Evolutionary conservation across 2,329 filamentous ascomycete genomes (phyloP).

Genomic region (Scedosporium aurantiacum): DNA sequence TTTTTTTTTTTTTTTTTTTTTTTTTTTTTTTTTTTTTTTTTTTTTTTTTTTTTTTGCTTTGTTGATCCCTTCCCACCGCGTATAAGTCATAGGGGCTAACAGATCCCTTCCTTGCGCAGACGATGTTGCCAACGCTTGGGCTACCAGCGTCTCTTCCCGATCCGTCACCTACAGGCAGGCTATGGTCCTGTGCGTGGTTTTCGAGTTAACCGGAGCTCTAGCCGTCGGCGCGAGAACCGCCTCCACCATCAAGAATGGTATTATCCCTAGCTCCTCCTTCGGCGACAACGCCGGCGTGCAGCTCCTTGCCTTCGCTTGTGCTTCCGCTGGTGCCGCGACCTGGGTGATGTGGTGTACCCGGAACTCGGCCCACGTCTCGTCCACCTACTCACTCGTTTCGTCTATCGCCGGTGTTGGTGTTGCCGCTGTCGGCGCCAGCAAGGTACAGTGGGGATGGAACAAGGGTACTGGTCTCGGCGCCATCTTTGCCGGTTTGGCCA

Average conservation of each 20-base stretch:
- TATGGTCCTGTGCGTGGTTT: slow-evolving; percentile 54
- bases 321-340: slow-evolving; percentile 50
- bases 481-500: slow-evolving; percentile 59
- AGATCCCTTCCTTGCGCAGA: neutral
- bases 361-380: slow-evolving; percentile 62
- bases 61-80: neutral
- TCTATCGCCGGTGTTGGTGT: slow-evolving; percentile 60
- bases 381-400: slow-evolving; percentile 61
- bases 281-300: slow-evolving; percentile 52
- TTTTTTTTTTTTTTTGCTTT: neutral
- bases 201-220: slow-evolving; percentile 58
- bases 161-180: slow-evolving; percentile 61
- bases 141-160: slow-evolving; percentile 69
- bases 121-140: slow-evolving; percentile 62
- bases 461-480: slow-evolving; percentile 56
- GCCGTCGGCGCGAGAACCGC: slow-evolving; percentile 59
- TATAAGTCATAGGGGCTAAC: neutral
- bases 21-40: neutral
- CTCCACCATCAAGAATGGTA: slow-evolving; percentile 70
- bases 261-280: slow-evolving; percentile 52
- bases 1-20: neutral
- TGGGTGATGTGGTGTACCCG: slow-evolving; percentile 77
- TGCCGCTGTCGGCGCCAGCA: slow-evolving; percentile 48
- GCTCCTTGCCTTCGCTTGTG: slow-evolving; percentile 56
- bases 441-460: slow-evolving; percentile 63